Conservation (phyloP, 2,329 filamentous ascomycete genomes). For the Colletotrichum eleusines region DNA sequence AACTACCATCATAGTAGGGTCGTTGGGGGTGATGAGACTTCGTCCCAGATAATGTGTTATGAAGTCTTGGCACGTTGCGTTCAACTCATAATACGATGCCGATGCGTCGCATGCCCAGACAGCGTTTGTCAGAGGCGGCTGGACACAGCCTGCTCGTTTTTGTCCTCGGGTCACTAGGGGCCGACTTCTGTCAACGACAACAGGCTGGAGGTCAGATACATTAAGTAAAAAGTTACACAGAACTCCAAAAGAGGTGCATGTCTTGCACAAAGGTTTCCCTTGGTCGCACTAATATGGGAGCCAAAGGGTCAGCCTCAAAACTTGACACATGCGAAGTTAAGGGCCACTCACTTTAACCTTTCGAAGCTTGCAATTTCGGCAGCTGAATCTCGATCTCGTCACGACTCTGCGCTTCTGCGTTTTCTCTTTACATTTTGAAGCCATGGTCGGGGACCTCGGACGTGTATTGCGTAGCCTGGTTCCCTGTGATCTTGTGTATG, state of each 20-base stretch:
- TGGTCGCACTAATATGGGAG: neutral
- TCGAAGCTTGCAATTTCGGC: slow-evolving; percentile 1
- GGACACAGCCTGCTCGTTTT: neutral
- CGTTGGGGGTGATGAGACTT: neutral
- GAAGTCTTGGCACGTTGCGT: neutral
- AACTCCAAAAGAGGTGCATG: neutral
- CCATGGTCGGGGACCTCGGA: neutral
- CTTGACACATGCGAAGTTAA: neutral
- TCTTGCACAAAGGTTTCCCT: neutral
- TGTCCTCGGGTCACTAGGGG: neutral
- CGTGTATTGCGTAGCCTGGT: neutral
- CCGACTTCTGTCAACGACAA: neutral
- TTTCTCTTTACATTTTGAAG: neutral
- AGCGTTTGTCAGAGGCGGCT: neutral
- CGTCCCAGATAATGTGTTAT: neutral
- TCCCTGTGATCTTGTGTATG: neutral
- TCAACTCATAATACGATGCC: neutral
- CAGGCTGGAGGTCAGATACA: neutral
- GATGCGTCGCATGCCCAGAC: neutral
- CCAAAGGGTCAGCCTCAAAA: neutral
- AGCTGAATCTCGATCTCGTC: neutral
- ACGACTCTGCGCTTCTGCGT: neutral
- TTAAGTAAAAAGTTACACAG: neutral
- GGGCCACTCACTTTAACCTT: neutral
- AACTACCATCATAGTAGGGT: neutral